Base-by-base conservation (phyloP, 208 protist species). In the Trypanosoma rangeli region DNA sequence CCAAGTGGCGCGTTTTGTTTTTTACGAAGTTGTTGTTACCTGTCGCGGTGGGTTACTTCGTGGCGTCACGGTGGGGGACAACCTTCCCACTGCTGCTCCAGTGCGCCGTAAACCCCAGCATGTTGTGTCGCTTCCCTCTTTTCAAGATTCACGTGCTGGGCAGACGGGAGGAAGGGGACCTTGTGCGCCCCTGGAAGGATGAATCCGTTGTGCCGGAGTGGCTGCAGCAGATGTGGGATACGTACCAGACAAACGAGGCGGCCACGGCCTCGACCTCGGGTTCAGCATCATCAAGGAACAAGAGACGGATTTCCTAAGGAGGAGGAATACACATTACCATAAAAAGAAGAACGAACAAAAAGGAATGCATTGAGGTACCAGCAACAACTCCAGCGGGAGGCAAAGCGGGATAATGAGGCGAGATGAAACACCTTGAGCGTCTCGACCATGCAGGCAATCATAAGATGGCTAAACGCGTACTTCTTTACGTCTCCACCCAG, bases 21-120 rank as follows among this genome's bases (percentile, higher is more conserved):
- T 74, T 94, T 56, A 79, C 68, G 0, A 88, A 90, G 65, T 76
- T 90, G 12, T 70, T 78, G 3, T 64, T 95, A 13, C 68, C 85
- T 9, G 76, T 84, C 8, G 79, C 33, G 18, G 52, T 93, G 59
- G 81, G 80, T 63, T 50, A 81, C 37, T 86, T 93, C 54, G 50
- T 90, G 13, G 75, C 82, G 12, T 67, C 33, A 4, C 76, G 80
- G 54, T 94, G 78, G 68, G 77, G 74, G 44, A 81, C 87, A 31
- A 59, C 79, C 10, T 88, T 93, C 57, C 86, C 89, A n/a, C 79
- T 95, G 33, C 64, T 97, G n/a, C 59, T 95, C 22, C 92, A 97
- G 82, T 88, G 83, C 67, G 33, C 93, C 28, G 90, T 75, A 65
- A 94, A 95, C 78, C 89, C 92, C 16, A 74, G 80, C 54, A 70